Base-by-base conservation (phyloP, 192 early-diverging fungal species). In the Coemansia sp. region DNA sequence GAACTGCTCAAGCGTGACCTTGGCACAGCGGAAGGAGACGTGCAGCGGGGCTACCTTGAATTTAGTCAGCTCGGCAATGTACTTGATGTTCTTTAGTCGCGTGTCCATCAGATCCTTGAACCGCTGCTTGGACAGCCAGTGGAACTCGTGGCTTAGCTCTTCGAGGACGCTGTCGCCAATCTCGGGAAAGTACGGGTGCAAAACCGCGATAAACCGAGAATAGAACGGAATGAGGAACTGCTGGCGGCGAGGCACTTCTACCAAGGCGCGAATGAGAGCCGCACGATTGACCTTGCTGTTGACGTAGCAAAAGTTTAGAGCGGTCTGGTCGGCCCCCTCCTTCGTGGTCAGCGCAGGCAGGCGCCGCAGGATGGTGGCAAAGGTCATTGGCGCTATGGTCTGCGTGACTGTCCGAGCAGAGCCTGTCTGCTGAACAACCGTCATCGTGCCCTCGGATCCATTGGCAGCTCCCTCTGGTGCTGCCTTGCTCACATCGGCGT, bases 11-110 rank as follows among this genome's bases (percentile, higher is more conserved):
- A 97, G 75, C 16, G 95, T 73, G 1, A 89, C 75, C 68, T 97
- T 94, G 43, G 95, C 79, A 58, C 90, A 91, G 70, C 92, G 90
- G 59, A 96, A 95, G 39, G 91, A 86, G 21, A 91, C 79, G 68
- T 93, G 90, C 43, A 84, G 59, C 6, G 95, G 94, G 1, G 88
- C 88, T 18, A 98, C 85, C 56, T 82, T 85, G 79, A 99, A 99
- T 75, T 99, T 99, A 35, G 91, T 90, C 39, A 99, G 87, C 76
- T 98, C 95, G 16, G 89, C 88, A 62, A 99, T 83, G 72, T 89
- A 96, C 56, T 90, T 85, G 52, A 92, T 87, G 65, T 93, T 94
- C 82, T 89, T 69, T 3, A 76, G 38, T 13, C 73, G 68, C 37
- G 70, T 55, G 11, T 82, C 79, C 47, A 82, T 57, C 16, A 76